Percentiles rank a stretch among this genome's conserved stretches.
These are phyloP conservation scores for Lasiodiplodia hormozganensis DNA, from an alignment of 2,329 filamentous ascomycete species.

Conservation along the genomic window DNA sequence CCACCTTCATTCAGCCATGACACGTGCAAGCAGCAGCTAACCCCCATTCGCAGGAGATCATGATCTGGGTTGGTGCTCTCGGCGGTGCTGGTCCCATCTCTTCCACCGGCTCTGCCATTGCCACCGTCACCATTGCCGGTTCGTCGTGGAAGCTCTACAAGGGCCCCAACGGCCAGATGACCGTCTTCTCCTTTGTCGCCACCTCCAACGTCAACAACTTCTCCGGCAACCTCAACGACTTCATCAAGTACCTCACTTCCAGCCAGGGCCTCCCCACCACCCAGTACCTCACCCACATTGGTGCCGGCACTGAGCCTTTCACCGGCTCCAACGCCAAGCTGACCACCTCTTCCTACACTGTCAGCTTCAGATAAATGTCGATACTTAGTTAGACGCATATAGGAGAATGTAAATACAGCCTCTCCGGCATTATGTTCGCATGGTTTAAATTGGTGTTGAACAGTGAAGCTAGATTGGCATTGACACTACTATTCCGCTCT, in stretches of 20 bases:
- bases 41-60: constrained; percentile 50
- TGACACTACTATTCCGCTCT: too few relatives aligned
- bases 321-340: constrained; percentile 56
- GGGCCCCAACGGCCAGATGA: constrained; percentile 65
- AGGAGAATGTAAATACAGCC: background rate
- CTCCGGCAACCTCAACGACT: constrained; percentile 63
- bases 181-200: constrained; percentile 68
- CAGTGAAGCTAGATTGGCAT: too few relatives aligned
- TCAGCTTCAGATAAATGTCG: constrained; percentile 1
- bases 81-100: constrained; percentile 67
- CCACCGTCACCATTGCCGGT: constrained; percentile 61
- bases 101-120: constrained; percentile 60
- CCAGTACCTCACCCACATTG: constrained; percentile 62
- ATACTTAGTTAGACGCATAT: background rate
- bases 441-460: too few relatives aligned
- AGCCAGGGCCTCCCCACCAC: constrained; percentile 56
- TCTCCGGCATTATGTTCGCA: too few relatives aligned
- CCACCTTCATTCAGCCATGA: background rate
- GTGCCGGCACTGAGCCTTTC: constrained; percentile 65
- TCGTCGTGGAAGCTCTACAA: constrained; percentile 64
- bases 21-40: background rate
- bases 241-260: constrained; percentile 62
- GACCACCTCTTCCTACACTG: constrained; percentile 48
- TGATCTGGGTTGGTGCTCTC: constrained; percentile 69
- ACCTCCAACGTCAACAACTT: constrained; percentile 58